Percentiles rank a stretch among this genome's conserved stretches.
These are phyloP conservation scores for Cystobasidiopsis lactophilus DNA, from an alignment of 768 basidiomycete species.

Conservation along the genomic window DNA sequence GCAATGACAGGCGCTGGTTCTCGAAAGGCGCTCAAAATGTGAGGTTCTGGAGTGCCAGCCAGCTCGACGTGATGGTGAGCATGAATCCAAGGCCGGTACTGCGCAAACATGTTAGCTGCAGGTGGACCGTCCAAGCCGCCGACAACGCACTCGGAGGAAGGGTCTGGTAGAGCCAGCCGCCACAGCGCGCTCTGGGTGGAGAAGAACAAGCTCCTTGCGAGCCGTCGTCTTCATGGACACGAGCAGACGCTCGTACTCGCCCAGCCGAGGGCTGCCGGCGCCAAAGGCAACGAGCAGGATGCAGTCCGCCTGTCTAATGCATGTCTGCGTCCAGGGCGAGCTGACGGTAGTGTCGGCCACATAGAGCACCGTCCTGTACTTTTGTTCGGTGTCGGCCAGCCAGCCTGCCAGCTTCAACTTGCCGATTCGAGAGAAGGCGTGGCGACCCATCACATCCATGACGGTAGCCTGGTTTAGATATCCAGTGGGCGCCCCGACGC, in stretches of 20 bases:
- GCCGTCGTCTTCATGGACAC: slow-evolving; percentile 94
- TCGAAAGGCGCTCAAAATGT: slow-evolving; percentile 25
- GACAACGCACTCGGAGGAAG: slow-evolving; percentile 71
- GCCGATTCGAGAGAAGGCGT: slow-evolving; percentile 89
- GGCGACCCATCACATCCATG: slow-evolving; percentile 70
- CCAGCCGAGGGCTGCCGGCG: slow-evolving; percentile 58
- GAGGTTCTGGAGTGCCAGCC: slow-evolving; percentile 37
- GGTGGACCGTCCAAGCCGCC: not conserved
- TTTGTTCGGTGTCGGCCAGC: slow-evolving; percentile 80
- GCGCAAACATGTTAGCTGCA: slow-evolving; percentile 7
- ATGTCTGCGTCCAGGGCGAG: slow-evolving; percentile 94
- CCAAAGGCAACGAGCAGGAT: slow-evolving; percentile 87
- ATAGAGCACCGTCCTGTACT: slow-evolving; percentile 79
- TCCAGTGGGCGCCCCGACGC: slow-evolving; percentile 77
- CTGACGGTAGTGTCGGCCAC: slow-evolving; percentile 87
- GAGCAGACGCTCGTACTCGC: slow-evolving; percentile 82
- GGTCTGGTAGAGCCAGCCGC: slow-evolving; percentile 74
- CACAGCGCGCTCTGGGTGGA: slow-evolving; percentile 79
- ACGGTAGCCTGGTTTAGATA: slow-evolving; percentile 87
- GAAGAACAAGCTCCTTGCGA: slow-evolving; percentile 81
- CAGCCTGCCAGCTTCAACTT: slow-evolving; percentile 85
- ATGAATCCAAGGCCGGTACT: slow-evolving; percentile 91
- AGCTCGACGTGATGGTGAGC: slow-evolving; percentile 83
- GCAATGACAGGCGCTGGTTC: slow-evolving; percentile 38
- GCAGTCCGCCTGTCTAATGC: slow-evolving; percentile 87